Base-by-base conservation (phyloP, 73 alveolate species). In the Paramecium caudatum region DNA sequence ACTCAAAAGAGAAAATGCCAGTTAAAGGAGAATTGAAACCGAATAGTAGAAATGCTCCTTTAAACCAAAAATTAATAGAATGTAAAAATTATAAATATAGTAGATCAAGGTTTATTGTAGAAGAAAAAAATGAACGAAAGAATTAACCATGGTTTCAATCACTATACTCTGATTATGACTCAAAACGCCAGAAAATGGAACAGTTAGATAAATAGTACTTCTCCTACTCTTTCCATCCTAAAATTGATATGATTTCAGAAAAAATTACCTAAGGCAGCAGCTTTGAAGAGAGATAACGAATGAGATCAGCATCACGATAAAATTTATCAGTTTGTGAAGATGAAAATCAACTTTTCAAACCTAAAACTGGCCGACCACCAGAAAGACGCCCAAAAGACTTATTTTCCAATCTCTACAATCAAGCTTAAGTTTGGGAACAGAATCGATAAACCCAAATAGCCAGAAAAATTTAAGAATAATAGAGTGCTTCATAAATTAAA, bases 281-380 rank as follows among this genome's bases (percentile, higher is more conserved):
- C 19, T 74, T 74, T 74, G 88, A 74, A 12, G 49, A 74, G 65
- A 74, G 88, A 74, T 74, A 74, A 15, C 17, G 21, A 27, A 74
- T 8, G n/a, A 37, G 68, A 43, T 55, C 80, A 23, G 32, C 55
- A 74, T 19, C 62, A 19, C 16, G 47, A 74, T 41, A 41, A 17
- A 23, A 74, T 23, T 10, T 55, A 7, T 55, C 80, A 23, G 46
- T 55, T 8, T 55, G 88, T 74, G 88, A 27, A 21, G 88, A 74
- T 15, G 88, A 74, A 41, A 74, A 43, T 19, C 55, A 74, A 13
- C 55, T 74, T 3, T 74, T 74, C 21, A 74, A 74, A 43, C 88
- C 88, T 6, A 36, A 43, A 37, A 74, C 88, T 34, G 88, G 88
- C 1, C 36, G 88, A 45, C 69, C 88, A 39, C 88, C 88, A 3